Percentiles rank a stretch among this genome's conserved stretches.
phyloP scores from a whole-genome alignment of 192 early-diverging fungal genomes.

The Backusella psychrophila region DNA sequence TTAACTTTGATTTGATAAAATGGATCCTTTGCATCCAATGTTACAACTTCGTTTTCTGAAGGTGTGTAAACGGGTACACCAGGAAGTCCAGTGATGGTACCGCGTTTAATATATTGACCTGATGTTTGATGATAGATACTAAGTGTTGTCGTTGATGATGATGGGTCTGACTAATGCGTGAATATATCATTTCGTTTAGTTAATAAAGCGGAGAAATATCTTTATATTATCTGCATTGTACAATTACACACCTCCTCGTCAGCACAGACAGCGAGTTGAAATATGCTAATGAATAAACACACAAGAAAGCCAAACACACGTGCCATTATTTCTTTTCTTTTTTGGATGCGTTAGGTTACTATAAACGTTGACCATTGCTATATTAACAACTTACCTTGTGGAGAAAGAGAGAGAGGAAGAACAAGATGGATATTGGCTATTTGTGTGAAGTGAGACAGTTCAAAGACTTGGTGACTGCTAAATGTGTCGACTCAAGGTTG shows the following conservation, averaged over 20 bases:
- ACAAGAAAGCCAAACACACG: neutral
- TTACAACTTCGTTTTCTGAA: constrained; percentile 7
- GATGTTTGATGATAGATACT: constrained; percentile 17
- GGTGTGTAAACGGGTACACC: constrained; percentile 20
- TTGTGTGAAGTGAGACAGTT: neutral
- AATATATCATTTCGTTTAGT: neutral
- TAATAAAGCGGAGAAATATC: no score
- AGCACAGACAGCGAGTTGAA: neutral
- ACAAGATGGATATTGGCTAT: no score
- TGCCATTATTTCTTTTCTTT: neutral
- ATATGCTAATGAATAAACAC: neutral
- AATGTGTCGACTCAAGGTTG: no score
- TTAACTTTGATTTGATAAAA: constrained; percentile 32
- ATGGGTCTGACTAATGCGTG: neutral
- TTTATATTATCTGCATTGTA: neutral
- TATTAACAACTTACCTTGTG: neutral
- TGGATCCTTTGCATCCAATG: neutral
- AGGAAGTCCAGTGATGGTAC: constrained; percentile 19
- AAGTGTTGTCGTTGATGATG: neutral
- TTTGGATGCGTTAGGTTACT: neutral
- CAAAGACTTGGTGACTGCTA: neutral
- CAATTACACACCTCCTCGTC: neutral
- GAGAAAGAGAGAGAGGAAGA: neutral
- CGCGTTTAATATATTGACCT: constrained; percentile 30
- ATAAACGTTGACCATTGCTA: neutral